phyloP scores from a whole-genome alignment of 1,284 basidiomycete species.

The Ustilago sp. region DNA sequence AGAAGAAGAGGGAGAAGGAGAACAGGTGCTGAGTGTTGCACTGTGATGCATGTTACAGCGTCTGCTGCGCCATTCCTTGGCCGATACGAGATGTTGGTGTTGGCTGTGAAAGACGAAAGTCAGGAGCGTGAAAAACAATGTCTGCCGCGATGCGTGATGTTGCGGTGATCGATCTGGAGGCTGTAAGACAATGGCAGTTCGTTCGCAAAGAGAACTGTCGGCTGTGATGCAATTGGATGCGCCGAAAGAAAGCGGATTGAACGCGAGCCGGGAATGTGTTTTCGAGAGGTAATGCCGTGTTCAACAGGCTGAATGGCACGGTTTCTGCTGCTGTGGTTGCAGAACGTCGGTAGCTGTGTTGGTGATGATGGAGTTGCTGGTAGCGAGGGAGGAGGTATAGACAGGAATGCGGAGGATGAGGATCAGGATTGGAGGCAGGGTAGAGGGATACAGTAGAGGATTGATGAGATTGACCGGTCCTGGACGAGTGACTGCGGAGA shows the following conservation, averaged over 20 bases:
- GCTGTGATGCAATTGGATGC: background rate
- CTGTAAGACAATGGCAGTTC: background rate
- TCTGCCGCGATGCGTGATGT: background rate
- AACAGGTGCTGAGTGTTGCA: constrained; percentile 14
- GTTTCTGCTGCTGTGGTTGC: background rate
- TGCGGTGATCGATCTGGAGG: background rate
- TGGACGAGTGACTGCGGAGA: constrained; percentile 11
- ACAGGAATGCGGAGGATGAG: background rate
- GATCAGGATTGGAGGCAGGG: background rate
- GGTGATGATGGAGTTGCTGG: constrained; percentile 3
- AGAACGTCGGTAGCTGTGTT: background rate
- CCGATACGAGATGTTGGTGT: constrained; percentile 7
- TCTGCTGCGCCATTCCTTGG: constrained; percentile 32
- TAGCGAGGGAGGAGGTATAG: background rate
- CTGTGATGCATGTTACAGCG: constrained; percentile 41
- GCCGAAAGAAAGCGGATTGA: background rate
- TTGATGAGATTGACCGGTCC: constrained; percentile 13
- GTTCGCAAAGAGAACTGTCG: background rate
- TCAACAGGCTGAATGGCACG: background rate
- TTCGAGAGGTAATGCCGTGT: background rate
- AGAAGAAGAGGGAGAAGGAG: constrained; percentile 6
- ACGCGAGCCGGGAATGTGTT: background rate
- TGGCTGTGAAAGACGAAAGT: background rate
- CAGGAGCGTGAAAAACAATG: background rate
- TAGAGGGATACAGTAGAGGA: background rate